Evolutionary conservation across 208 protist genomes (phyloP).

Genomic region (Trypanosoma vivax): DNA sequence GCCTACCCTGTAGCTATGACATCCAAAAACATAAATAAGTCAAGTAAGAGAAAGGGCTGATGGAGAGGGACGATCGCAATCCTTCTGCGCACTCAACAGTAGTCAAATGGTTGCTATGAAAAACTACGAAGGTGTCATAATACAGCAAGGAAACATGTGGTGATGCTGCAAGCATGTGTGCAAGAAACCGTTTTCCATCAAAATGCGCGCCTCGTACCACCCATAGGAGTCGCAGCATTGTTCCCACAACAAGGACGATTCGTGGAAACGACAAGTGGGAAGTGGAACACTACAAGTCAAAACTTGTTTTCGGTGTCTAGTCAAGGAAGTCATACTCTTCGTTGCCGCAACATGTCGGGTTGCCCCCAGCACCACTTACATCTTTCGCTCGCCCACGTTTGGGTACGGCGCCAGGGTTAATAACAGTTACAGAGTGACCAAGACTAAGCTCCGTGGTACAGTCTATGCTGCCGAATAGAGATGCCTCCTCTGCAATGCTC

Average conservation of each 20-base stretch:
- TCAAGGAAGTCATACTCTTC: constrained; percentile 17
- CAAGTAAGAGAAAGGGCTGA: background rate
- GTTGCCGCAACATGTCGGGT: constrained; percentile 1
- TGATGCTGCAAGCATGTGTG: too few species aligned
- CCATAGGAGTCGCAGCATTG: too few species aligned
- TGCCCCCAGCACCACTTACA: background rate
- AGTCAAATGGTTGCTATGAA: too few species aligned
- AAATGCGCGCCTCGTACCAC: too few species aligned
- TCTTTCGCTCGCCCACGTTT: background rate
- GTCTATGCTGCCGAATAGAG: constrained; percentile 24
- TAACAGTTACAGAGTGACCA: constrained; percentile 7
- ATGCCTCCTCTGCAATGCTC: constrained; percentile 40
- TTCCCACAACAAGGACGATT: too few species aligned
- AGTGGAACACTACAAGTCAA: background rate
- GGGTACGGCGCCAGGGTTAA: constrained; percentile 1
- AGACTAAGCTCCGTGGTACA: constrained; percentile 5
- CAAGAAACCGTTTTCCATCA: too few species aligned
- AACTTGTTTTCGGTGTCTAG: constrained; percentile 2
- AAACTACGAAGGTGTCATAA: too few species aligned
- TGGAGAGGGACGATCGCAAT: too few species aligned
- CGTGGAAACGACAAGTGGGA: background rate
- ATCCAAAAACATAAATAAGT: background rate
- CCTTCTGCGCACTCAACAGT: too few species aligned
- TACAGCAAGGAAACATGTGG: too few species aligned
- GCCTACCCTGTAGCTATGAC: background rate